A percentile compares a stretch with the other conserved stretches of the same genome.
These are phyloP conservation scores for Coemansia sp. DNA, from an alignment of 192 early-diverging fungal species.

Conservation along the genomic window DNA sequence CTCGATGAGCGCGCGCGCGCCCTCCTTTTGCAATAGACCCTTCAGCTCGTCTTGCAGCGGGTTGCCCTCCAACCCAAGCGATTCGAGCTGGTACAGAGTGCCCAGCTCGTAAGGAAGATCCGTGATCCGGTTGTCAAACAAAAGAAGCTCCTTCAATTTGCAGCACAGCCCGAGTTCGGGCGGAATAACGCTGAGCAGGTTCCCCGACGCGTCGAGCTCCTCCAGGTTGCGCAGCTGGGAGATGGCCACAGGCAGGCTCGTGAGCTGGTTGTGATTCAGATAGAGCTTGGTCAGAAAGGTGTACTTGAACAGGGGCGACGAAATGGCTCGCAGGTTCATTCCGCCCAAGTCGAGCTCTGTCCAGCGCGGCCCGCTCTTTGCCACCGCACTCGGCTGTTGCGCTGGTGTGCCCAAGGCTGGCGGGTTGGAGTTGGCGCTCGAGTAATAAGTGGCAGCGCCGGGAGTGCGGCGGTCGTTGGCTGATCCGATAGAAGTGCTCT, in stretches of 20 bases:
- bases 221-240: constrained; percentile 67
- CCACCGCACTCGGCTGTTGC: constrained; percentile 31
- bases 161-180: constrained; percentile 88
- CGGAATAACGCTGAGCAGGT: constrained; percentile 80
- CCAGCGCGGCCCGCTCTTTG: constrained; percentile 63
- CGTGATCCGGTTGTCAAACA: constrained; percentile 91
- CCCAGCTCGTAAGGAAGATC: constrained; percentile 90
- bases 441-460: constrained; percentile 12
- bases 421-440: constrained; percentile 19
- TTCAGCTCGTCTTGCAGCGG: constrained; percentile 84
- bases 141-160: constrained; percentile 76
- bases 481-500: constrained; percentile 47
- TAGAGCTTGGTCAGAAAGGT: constrained; percentile 89
- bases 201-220: constrained; percentile 87
- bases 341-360: constrained; percentile 92
- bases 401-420: constrained; percentile 14
- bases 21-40: constrained; percentile 83
- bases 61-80: constrained; percentile 94
- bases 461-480: constrained; percentile 50
- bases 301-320: constrained; percentile 77
- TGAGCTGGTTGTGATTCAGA: constrained; percentile 94
- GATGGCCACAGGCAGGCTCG: constrained; percentile 74
- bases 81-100: constrained; percentile 86
- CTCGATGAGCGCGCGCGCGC: constrained; percentile 77
- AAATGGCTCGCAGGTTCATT: constrained; percentile 87